Percentiles rank a stretch among this genome's conserved stretches.
Conservation (phyloP, 257 asterid genomes). For the Eustoma russellianum region DNA sequence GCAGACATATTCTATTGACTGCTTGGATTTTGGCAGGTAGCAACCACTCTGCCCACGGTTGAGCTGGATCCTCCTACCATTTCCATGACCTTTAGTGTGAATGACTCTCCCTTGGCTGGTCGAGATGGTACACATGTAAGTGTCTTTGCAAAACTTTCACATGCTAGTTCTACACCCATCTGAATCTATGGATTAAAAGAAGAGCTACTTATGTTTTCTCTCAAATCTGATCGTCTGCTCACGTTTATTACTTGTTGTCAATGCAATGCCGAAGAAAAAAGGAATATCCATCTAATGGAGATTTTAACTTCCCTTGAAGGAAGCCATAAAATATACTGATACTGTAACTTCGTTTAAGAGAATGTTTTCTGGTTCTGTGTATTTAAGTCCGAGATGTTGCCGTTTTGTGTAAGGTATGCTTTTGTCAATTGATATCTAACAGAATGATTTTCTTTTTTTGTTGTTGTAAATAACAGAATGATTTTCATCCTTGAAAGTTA, state of each 20-base stretch:
- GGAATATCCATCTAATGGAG: neutral
- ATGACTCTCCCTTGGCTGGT: constrained; percentile 98
- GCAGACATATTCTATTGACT: constrained; percentile 2
- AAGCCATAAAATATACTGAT: neutral
- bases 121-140: constrained; percentile 94
- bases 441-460: too few species aligned
- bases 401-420: too few species aligned
- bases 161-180: too few species aligned
- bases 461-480: too few species aligned
- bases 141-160: neutral
- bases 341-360: too few species aligned
- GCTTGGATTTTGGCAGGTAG: constrained; percentile 42
- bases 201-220: too few species aligned
- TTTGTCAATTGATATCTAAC: too few species aligned
- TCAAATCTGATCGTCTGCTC: too few species aligned
- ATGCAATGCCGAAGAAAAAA: neutral
- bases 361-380: too few species aligned
- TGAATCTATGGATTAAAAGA: too few species aligned
- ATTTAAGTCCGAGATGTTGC: too few species aligned
- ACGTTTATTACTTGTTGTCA: neutral
- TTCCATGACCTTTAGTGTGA: constrained; percentile 97
- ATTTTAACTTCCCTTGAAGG: neutral
- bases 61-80: constrained; percentile 98
- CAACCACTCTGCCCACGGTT: constrained; percentile 79
- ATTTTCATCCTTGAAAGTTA: too few species aligned